These are phyloP conservation scores for Sporothrix schenckii DNA, from an alignment of 2,329 filamentous ascomycete genomes.

Conservation along the genomic window DNA sequence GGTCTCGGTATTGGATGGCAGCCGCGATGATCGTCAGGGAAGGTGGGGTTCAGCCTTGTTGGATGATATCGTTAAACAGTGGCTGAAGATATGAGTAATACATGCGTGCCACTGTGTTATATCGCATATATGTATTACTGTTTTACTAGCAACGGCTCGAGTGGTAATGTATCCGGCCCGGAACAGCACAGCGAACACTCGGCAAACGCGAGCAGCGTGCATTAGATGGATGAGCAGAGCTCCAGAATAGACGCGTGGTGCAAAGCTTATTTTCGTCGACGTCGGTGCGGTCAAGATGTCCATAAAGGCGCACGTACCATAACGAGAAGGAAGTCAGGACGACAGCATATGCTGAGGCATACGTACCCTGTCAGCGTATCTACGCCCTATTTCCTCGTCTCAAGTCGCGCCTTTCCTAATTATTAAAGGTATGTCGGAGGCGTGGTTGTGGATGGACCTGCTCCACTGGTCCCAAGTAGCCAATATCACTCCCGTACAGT, in stretches of 20 bases:
- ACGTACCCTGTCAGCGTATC: neutral
- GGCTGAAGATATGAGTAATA: neutral
- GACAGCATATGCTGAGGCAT: neutral
- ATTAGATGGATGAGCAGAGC: neutral
- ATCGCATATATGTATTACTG: neutral
- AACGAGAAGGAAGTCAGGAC: neutral
- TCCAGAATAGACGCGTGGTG: neutral
- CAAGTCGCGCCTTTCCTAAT: neutral
- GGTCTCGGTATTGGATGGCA: constrained; percentile 6
- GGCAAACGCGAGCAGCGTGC: neutral
- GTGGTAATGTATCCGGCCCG: neutral
- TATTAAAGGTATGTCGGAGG: neutral
- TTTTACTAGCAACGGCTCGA: neutral
- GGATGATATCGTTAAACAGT: neutral
- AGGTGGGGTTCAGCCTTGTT: constrained; percentile 24
- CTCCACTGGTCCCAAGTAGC: neutral
- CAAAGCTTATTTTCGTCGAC: neutral
- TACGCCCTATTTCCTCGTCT: neutral
- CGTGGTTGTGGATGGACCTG: neutral
- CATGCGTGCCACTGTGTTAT: neutral
- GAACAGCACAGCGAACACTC: neutral
- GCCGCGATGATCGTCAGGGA: constrained; percentile 17
- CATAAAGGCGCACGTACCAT: neutral
- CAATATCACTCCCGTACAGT: neutral
- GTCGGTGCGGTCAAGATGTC: neutral